Conservation (phyloP, 2,329 filamentous ascomycete species). For the Myotisia sp. region DNA sequence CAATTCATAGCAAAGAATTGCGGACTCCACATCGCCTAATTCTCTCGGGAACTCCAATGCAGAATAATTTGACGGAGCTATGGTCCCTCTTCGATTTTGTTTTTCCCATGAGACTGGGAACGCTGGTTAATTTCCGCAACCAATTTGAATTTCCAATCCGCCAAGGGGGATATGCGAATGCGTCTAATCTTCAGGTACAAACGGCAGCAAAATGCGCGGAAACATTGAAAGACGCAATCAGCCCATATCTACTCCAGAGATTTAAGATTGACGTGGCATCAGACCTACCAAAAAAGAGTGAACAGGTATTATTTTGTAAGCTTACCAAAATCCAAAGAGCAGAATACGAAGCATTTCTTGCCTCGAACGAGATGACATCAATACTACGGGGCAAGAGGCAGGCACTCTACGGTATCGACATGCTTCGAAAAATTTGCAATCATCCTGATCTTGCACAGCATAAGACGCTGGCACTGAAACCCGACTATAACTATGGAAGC, state of each 20-base stretch:
- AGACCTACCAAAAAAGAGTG: constrained; percentile 87
- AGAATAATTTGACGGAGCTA: constrained; percentile 87
- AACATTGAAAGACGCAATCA: constrained; percentile 84
- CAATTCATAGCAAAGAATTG: constrained; percentile 86
- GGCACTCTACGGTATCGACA: constrained; percentile 78
- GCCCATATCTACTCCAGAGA: constrained; percentile 79
- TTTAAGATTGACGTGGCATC: constrained; percentile 88
- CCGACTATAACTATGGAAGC: constrained; percentile 62
- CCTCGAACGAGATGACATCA: constrained; percentile 69
- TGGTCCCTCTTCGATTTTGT: constrained; percentile 98
- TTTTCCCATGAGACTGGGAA: constrained; percentile 89
- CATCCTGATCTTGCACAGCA: constrained; percentile 80
- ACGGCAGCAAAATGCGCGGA: constrained; percentile 90
- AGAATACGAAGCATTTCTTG: constrained; percentile 67
- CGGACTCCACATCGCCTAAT: constrained; percentile 83
- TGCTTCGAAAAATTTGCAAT: constrained; percentile 91
- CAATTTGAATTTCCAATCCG: constrained; percentile 92
- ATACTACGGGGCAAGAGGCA: constrained; percentile 64
- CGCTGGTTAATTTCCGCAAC: constrained; percentile 73
- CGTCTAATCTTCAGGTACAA: constrained; percentile 84
- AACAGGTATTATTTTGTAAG: constrained; percentile 92
- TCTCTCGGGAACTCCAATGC: constrained; percentile 89
- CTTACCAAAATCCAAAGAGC: constrained; percentile 65
- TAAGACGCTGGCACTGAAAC: constrained; percentile 42
- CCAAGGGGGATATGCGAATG: constrained; percentile 86